Evolutionary conservation across 768 basidiomycete species (phyloP).

Genomic region (Lactarius sp.): DNA sequence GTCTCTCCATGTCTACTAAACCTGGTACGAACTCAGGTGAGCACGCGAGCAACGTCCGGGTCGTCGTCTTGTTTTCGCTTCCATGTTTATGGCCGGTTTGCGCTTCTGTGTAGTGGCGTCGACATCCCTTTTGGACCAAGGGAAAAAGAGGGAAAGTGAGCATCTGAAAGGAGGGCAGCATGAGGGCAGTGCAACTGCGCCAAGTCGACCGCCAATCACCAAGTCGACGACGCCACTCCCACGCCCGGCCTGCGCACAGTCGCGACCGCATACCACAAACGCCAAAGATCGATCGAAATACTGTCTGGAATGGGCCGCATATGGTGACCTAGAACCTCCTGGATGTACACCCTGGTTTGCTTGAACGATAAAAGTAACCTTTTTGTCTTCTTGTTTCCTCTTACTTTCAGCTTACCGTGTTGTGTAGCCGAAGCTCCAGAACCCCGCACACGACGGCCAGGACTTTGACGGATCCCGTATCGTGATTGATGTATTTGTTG

Average conservation of each 20-base stretch:
- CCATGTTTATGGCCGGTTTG: background rate
- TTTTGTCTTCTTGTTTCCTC: background rate
- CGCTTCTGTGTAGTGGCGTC: background rate
- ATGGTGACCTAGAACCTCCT: conserved; percentile 16
- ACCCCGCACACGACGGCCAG: too few species aligned
- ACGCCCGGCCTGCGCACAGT: background rate
- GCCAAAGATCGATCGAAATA: conserved; percentile 8
- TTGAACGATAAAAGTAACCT: background rate
- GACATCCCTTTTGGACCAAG: background rate
- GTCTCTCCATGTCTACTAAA: background rate
- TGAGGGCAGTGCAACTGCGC: background rate
- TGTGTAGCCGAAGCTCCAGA: background rate
- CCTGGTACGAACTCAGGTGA: conserved; percentile 10
- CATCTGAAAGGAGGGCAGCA: background rate
- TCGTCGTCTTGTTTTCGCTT: too few species aligned
- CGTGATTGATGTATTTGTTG: too few species aligned
- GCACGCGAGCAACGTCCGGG: background rate
- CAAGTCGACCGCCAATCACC: background rate
- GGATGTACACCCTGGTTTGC: conserved; percentile 14
- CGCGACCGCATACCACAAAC: conserved; percentile 2
- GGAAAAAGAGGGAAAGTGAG: background rate
- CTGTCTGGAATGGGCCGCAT: background rate
- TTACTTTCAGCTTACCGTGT: background rate
- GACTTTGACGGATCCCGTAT: too few species aligned
- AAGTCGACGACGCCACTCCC: background rate